Conservation (phyloP, 148 eudicot genomes). For the Chenopodium berlandieri region DNA sequence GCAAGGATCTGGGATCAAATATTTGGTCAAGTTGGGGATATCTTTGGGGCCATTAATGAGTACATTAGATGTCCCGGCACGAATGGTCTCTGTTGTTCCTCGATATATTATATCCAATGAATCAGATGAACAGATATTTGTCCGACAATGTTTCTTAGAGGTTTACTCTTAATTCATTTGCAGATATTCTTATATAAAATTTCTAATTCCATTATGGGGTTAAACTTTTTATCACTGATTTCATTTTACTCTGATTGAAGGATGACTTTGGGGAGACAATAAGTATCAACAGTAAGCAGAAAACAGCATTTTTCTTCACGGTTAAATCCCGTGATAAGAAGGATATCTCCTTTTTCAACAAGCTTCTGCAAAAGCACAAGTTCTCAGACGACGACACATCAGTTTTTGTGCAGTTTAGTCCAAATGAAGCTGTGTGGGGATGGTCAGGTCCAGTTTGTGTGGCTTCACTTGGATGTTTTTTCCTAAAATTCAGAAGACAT, state of each 20-base stretch:
- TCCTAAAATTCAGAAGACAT: conserved; percentile 67
- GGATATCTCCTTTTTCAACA: conserved; percentile 57
- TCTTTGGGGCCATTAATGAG: conserved; percentile 61
- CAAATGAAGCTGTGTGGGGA: conserved; percentile 43
- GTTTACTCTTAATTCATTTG: conserved; percentile 36
- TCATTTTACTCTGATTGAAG: conserved; percentile 33
- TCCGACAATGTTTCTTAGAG: conserved; percentile 79
- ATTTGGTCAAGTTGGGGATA: conserved; percentile 67
- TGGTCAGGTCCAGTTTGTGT: conserved; percentile 99
- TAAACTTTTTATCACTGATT: neutral
- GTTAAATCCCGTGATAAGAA: conserved; percentile 39
- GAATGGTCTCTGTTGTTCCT: conserved; percentile 63
- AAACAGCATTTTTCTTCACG: conserved; percentile 50
- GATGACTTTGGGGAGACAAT: conserved; percentile 58
- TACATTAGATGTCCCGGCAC: conserved; percentile 53
- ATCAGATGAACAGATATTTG: conserved; percentile 56
- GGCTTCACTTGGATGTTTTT: conserved; percentile 88
- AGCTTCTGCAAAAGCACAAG: conserved; percentile 70
- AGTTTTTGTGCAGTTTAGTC: conserved; percentile 66
- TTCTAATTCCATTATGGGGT: neutral
- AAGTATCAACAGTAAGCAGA: conserved; percentile 65
- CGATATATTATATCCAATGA: conserved; percentile 73
- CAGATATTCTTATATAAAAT: neutral
- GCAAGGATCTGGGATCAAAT: conserved; percentile 39
- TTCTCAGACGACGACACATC: conserved; percentile 57